Percentiles rank a stretch among this genome's conserved stretches.
These are phyloP conservation scores for Shiraia sp. DNA, from an alignment of 2,329 filamentous ascomycete genomes.

Conservation along the genomic window DNA sequence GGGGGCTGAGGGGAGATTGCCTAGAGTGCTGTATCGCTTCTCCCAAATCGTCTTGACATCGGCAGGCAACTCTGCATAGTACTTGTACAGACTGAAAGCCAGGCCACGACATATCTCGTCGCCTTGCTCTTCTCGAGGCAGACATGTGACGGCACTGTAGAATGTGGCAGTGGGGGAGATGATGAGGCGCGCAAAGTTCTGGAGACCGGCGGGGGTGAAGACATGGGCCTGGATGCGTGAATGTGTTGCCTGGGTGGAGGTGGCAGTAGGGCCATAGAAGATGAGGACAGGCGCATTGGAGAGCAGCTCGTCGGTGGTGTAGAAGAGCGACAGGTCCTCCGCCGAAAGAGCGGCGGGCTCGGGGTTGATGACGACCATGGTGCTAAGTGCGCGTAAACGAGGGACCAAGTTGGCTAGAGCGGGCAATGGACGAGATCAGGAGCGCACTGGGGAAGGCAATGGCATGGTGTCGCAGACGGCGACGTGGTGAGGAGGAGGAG, in stretches of 20 bases:
- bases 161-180: slow-evolving; percentile 90
- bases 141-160: slow-evolving; percentile 85
- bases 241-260: slow-evolving; percentile 83
- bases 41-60: slow-evolving; percentile 73
- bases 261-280: slow-evolving; percentile 91
- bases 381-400: slow-evolving; percentile 40
- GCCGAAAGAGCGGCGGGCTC: slow-evolving; percentile 76
- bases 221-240: slow-evolving; percentile 95
- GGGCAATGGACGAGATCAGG: slow-evolving; percentile 8
- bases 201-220: slow-evolving; percentile 84
- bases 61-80: slow-evolving; percentile 84
- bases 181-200: slow-evolving; percentile 87
- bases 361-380: slow-evolving; percentile 82
- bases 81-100: slow-evolving; percentile 91
- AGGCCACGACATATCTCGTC: slow-evolving; percentile 90
- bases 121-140: slow-evolving; percentile 92
- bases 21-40: slow-evolving; percentile 55
- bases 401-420: slow-evolving; percentile 24
- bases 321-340: slow-evolving; percentile 84
- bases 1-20: slow-evolving; percentile 65
- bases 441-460: slow-evolving; percentile 11
- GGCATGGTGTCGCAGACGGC: slow-evolving; percentile 27
- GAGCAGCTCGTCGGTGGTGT: slow-evolving; percentile 82
- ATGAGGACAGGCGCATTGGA: slow-evolving; percentile 81
- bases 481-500: slow-evolving; percentile 6